phyloP scores from a whole-genome alignment of 2,329 filamentous ascomycete genomes.

The Ascochyta rabiei region DNA sequence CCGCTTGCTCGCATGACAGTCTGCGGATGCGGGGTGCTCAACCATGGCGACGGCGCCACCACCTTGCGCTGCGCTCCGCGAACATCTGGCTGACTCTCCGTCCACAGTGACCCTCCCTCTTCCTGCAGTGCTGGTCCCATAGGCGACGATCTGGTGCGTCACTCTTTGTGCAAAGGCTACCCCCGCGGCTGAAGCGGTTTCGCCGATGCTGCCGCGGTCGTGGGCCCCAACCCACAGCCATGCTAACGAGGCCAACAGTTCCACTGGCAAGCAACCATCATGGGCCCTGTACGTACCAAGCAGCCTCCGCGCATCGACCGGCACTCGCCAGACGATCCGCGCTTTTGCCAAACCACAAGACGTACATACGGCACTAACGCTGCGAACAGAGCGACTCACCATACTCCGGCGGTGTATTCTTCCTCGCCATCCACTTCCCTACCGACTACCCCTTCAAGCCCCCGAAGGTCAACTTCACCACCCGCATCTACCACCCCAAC shows the following conservation, averaged over 20 bases:
- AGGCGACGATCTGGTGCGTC: conserved; percentile 94
- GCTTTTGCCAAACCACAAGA: neutral
- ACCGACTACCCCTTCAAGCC: conserved; percentile 99
- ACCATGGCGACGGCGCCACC: conserved; percentile 20
- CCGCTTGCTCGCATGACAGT: conserved; percentile 48
- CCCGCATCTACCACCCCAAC: conserved; percentile 99
- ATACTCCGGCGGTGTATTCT: conserved; percentile 98
- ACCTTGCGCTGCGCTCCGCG: conserved; percentile 14
- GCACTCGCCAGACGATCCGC: conserved; percentile 12
- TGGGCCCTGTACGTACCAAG: conserved; percentile 85
- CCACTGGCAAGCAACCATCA: conserved; percentile 99
- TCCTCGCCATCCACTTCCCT: conserved; percentile 97
- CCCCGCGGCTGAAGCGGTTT: conserved; percentile 40
- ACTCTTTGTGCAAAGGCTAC: conserved; percentile 28
- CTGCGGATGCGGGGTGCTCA: conserved; percentile 41
- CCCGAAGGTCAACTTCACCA: conserved; percentile 99
- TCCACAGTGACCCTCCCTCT: conserved; percentile 87
- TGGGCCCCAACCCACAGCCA: conserved; percentile 20
- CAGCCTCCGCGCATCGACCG: neutral
- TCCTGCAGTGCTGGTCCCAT: conserved; percentile 98
- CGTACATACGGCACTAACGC: conserved; percentile 38
- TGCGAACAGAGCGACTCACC: conserved; percentile 80
- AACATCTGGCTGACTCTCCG: conserved; percentile 41
- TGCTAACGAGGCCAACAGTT: conserved; percentile 67
- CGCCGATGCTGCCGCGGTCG: conserved; percentile 20